Base-by-base conservation (phyloP, 1,284 basidiomycete species). In the Cerioporus squamosus region DNA sequence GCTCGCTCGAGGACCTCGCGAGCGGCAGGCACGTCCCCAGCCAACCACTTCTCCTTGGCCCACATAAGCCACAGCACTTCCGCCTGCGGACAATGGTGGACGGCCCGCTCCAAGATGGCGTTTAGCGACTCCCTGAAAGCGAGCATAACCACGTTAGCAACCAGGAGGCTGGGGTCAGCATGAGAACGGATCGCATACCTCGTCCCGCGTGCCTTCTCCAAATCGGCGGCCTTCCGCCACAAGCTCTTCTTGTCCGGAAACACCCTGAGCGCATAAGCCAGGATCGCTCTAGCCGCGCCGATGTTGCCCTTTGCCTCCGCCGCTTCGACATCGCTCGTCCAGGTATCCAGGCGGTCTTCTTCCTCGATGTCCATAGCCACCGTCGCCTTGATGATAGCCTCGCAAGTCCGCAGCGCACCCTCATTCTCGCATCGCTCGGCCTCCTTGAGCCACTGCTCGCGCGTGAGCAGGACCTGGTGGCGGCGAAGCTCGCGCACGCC, bases 51-150 rank as follows among this genome's bases (percentile, higher is more conserved):
- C 77, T 98, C 95, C 75, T 97, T 96, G 3, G 97, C 97, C 55
- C 91, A 88, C 93, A 97, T 96, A 45, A 99, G 83, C 97, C 97
- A 99, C 1, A 99, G 80, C 0, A 94, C 90, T 74, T 99, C 97
- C 1, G 95, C 95, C 65, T 95, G 93, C 1, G 97, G 96, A 70
- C 94, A 97, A 70, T 92, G 87, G 55, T 90, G 81, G 18, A 97
- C 94, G 0, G 96, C 95, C 43, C 89, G 85, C 51, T 83, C 82
- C 40, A 98, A 82, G 2, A 98, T 83, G 1, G 87, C 86, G 67
- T 94, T 87, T n/a, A 98, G 81, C 15, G 90, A 87, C 61, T 93
- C 89, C 52, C 89, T 92, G 14, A 14, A 15, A 39, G 12, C 38
- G 26, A 36, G 40, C 40, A 42, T 9, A 18, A 22, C 8, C n/a